phyloP scores from a whole-genome alignment of 768 basidiomycete species.

The Floccularia luteovirens region DNA sequence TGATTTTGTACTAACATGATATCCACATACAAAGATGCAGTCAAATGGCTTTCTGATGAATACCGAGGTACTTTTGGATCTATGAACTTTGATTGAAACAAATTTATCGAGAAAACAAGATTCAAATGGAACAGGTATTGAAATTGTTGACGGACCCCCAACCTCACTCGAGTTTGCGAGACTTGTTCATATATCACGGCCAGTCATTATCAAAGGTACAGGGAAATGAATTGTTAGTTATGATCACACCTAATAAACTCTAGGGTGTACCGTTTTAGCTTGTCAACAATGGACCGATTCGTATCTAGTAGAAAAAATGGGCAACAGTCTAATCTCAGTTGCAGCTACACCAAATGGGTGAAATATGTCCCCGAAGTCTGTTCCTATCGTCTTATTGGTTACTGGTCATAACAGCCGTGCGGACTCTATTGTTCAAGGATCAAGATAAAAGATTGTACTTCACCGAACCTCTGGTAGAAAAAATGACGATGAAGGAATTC shows the following conservation, averaged over 20 bases:
- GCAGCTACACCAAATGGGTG: constrained; percentile 85
- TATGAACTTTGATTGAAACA: not conserved
- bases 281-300: constrained; percentile 56
- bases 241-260: not conserved
- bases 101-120: constrained; percentile 23
- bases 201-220: constrained; percentile 65
- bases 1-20: no score
- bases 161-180: constrained; percentile 63
- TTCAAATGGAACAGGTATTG: constrained; percentile 48
- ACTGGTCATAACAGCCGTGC: constrained; percentile 42
- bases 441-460: constrained; percentile 60
- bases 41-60: constrained; percentile 27
- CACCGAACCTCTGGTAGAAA: constrained; percentile 62
- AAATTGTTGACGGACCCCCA: constrained; percentile 47
- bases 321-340: constrained; percentile 49
- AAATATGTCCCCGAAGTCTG: constrained; percentile 9
- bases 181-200: constrained; percentile 61
- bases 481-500: constrained; percentile 58
- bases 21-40: not conserved
- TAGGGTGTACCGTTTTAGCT: constrained; percentile 45
- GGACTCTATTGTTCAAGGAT: constrained; percentile 56
- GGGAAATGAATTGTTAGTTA: not conserved
- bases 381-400: not conserved
- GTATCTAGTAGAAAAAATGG: constrained; percentile 53
- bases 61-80: constrained; percentile 25